Conservation (phyloP, 1,139 yeast species). For the Casaregolazyma suthepensis region DNA sequence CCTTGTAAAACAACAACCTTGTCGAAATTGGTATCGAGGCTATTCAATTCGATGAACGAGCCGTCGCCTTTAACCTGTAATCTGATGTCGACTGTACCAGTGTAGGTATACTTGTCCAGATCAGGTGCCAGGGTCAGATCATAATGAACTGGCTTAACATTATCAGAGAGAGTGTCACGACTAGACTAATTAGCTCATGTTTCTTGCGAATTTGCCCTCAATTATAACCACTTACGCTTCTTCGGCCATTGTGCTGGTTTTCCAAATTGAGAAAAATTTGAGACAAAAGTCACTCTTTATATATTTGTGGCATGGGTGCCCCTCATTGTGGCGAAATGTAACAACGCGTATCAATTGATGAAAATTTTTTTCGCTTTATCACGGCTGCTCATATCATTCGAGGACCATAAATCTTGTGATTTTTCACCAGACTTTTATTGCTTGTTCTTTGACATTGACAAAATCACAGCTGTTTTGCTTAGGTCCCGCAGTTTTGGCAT, state of each 20-base stretch:
- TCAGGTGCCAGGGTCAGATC: conserved; percentile 67
- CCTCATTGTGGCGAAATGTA: not conserved
- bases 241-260: not conserved
- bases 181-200: not conserved
- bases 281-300: not conserved
- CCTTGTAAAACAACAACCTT: conserved; percentile 11
- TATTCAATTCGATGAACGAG: conserved; percentile 28
- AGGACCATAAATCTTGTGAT: not conserved
- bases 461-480: too few species aligned
- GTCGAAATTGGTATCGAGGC: conserved; percentile 28
- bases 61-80: conserved; percentile 30
- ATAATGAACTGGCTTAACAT: conserved; percentile 69
- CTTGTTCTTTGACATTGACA: not conserved
- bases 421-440: not conserved
- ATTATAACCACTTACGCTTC: not conserved
- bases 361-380: not conserved
- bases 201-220: not conserved
- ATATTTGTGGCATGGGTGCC: not conserved
- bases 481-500: too few species aligned
- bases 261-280: not conserved
- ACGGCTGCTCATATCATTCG: not conserved
- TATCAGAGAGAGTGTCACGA: conserved; percentile 54
- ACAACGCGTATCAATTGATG: not conserved
- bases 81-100: conserved; percentile 47
- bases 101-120: conserved; percentile 55